Evolutionary conservation across 148 eudicot species (phyloP), one percentile per base, ranked within the genome.

Genomic region (Cornus controversa): DNA sequence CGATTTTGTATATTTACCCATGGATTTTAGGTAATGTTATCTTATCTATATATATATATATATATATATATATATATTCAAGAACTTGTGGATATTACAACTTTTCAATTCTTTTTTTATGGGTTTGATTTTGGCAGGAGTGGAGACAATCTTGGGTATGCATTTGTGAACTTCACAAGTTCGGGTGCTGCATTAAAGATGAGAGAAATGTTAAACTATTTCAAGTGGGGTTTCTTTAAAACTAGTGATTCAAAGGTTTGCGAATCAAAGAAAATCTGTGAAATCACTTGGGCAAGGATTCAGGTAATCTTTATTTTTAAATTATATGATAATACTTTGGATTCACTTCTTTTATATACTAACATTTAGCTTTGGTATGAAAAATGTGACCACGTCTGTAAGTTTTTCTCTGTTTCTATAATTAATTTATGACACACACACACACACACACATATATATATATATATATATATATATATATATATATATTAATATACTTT

Each of bases 1-100:
- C 36, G 86, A 86, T 58, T 83, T 86, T 9, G 4, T 81, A 1
- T 86, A 86, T 50, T 68, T 86, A 10, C 88, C 86, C 0, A 80
- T 86, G 72, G 88, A 86, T 45, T 86, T 86, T 28, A 8, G 72
- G 88, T 86, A 80, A 76, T 13, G n/a, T n/a, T n/a, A 1, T 40
- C 23, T 6, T 15, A 42, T 27, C 13, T 22, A 29, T 47, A 11
- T 47, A 11, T 47, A 11, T 47, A 11, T 47, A 11, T 47, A 11
- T 47, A 11, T 47, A 47, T 47, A 47, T 47, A 47, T 47, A 47
- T 47, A 47, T 47, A 47, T 47, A 11, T 4, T 8, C 7, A 47
- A 1, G 10, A 4, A 11, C 53, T n/a, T 5, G 6, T 37, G 14
- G 37, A 6, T 62, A 28, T 42, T 53, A 22, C 24, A 9, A 0